Percentiles rank a stretch among this genome's conserved stretches.
These are phyloP conservation scores for Penicillium diatomitis DNA, from an alignment of 495 filamentous ascomycete species.

Conservation along the genomic window DNA sequence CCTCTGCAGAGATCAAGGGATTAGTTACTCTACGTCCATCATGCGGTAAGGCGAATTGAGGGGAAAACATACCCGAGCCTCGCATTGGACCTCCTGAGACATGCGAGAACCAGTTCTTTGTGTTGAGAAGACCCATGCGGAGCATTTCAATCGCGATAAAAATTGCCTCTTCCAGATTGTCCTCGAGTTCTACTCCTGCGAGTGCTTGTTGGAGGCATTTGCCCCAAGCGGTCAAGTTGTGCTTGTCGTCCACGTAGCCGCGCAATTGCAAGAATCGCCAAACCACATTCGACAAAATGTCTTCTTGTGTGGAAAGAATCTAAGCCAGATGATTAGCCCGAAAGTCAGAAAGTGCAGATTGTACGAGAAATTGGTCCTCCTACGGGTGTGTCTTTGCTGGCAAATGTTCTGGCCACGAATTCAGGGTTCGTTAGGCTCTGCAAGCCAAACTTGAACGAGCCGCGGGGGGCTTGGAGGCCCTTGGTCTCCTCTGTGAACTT, in stretches of 20 bases:
- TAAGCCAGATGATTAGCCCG: conserved; percentile 10
- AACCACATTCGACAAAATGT: conserved; percentile 66
- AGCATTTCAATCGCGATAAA: conserved; percentile 77
- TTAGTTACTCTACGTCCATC: neutral
- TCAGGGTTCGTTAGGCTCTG: conserved; percentile 51
- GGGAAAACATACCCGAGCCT: conserved; percentile 41
- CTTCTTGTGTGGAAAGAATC: conserved; percentile 45
- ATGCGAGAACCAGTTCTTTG: conserved; percentile 45
- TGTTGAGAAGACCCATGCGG: conserved; percentile 66
- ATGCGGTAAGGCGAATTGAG: neutral
- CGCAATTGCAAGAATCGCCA: conserved; percentile 88
- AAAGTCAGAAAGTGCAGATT: neutral
- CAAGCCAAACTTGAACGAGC: conserved; percentile 37
- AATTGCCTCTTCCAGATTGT: conserved; percentile 50
- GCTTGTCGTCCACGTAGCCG: conserved; percentile 70
- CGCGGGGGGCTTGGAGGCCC: conserved; percentile 28
- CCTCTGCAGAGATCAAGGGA: conserved; percentile 27
- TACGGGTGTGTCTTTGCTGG: conserved; percentile 28
- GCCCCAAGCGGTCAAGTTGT: conserved; percentile 79
- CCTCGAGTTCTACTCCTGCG: conserved; percentile 45
- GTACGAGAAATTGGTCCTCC: conserved; percentile 1
- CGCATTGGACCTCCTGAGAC: conserved; percentile 51
- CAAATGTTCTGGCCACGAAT: conserved; percentile 59
- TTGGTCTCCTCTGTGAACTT: conserved; percentile 36
- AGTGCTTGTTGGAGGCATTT: conserved; percentile 63